Percentiles rank a stretch among this genome's conserved stretches.
phyloP scores from a whole-genome alignment of 2,329 filamentous ascomycete genomes.

The Ophiostoma tasmaniense region DNA sequence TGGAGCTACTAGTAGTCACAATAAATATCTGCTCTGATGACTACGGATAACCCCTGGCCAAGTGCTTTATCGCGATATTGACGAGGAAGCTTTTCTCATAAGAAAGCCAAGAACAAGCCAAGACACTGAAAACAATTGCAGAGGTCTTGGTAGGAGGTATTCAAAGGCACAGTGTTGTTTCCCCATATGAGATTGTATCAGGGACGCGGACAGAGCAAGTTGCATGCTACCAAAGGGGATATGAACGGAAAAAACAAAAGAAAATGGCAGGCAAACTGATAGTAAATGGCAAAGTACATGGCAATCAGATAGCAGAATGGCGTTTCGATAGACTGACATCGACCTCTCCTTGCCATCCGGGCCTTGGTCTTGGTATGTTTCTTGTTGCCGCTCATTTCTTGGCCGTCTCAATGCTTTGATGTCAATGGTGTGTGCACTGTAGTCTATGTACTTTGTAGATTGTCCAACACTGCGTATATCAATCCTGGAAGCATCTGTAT shows the following conservation, averaged over 20 bases:
- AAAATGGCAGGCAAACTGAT: background rate
- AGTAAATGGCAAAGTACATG: background rate
- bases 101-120: background rate
- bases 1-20: background rate
- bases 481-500: background rate
- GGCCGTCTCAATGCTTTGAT: background rate
- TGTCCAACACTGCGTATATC: background rate
- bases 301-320: background rate
- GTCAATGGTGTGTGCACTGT: background rate
- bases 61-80: background rate
- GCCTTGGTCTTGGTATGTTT: slow-evolving; percentile 5
- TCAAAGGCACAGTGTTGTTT: background rate
- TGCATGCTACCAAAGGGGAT: background rate
- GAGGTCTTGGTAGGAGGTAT: background rate
- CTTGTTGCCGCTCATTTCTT: background rate
- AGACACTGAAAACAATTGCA: background rate
- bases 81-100: background rate
- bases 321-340: background rate
- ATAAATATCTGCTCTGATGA: background rate
- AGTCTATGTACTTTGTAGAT: background rate
- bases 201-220: background rate
- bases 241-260: background rate
- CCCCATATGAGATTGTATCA: background rate
- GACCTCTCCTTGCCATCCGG: background rate
- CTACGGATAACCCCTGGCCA: background rate